phyloP scores from a whole-genome alignment of 345 rosid genomes.

The Euphorbia peplus region DNA sequence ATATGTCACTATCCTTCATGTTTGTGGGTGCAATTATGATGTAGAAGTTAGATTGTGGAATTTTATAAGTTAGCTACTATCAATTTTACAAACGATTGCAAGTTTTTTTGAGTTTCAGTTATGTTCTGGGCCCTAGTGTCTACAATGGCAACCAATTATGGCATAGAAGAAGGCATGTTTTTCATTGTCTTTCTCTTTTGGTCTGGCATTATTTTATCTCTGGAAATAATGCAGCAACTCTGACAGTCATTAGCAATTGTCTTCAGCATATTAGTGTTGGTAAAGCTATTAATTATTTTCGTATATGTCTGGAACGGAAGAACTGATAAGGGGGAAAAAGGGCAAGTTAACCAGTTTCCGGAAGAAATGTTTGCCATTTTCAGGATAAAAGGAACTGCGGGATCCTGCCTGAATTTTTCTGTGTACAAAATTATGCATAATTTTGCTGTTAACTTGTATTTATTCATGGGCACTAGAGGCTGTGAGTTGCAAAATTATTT shows the following conservation, averaged over 20 bases:
- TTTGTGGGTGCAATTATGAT: conserved; percentile 2
- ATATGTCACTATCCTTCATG: not conserved
- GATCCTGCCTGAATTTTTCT: conserved; percentile 8
- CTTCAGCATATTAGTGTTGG: conserved; percentile 10
- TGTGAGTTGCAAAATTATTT: not conserved
- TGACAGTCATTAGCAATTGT: conserved; percentile 34
- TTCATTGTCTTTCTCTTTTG: conserved; percentile 16
- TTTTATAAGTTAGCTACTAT: conserved; percentile 15
- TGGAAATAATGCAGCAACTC: conserved; percentile 16
- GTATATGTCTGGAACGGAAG: conserved; percentile 1
- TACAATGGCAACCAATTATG: conserved; percentile 8
- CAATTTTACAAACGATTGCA: conserved; percentile 14
- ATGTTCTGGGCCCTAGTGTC: conserved; percentile 43
- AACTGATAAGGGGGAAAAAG: conserved; percentile 8
- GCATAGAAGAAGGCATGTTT: conserved; percentile 3
- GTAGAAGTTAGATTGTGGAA: conserved; percentile 14
- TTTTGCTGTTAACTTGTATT: not conserved
- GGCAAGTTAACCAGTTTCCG: not conserved
- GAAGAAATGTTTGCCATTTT: conserved; percentile 7
- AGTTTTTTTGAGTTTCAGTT: conserved; percentile 34
- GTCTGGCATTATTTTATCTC: conserved; percentile 17
- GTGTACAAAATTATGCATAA: not conserved
- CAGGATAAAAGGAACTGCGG: not conserved
- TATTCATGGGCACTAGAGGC: not conserved
- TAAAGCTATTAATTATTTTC: conserved; percentile 8